A percentile compares a stretch with the other conserved stretches of the same genome.
phyloP scores from a whole-genome alignment of 2,329 filamentous ascomycete species.

The Ustulina deusta region DNA sequence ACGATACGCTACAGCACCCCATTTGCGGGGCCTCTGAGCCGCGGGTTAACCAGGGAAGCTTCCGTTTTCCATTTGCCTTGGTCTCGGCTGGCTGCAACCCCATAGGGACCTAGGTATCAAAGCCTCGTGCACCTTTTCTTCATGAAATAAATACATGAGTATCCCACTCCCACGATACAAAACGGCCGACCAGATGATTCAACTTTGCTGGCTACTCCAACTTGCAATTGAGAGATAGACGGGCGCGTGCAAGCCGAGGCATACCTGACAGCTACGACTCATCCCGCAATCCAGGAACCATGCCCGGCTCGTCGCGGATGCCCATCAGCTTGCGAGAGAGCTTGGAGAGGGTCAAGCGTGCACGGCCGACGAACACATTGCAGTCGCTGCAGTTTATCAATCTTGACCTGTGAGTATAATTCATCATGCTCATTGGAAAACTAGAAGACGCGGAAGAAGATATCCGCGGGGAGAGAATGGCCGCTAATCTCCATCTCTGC shows the following conservation, averaged over 20 bases:
- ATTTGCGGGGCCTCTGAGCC: constrained; percentile 17
- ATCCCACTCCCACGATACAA: background rate
- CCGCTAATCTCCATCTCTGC: constrained; percentile 22
- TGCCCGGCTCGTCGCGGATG: constrained; percentile 77
- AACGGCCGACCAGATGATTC: constrained; percentile 30
- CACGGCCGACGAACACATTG: constrained; percentile 66
- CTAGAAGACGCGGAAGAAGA: background rate
- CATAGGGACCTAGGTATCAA: constrained; percentile 8
- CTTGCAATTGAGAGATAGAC: constrained; percentile 25
- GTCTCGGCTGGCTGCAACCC: constrained; percentile 8
- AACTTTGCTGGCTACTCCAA: background rate
- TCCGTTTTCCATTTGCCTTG: constrained; percentile 12
- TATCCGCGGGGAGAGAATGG: constrained; percentile 2
- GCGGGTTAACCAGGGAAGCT: constrained; percentile 21
- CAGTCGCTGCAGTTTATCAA: constrained; percentile 71
- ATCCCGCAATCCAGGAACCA: constrained; percentile 47
- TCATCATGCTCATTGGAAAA: background rate
- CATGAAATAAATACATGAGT: background rate
- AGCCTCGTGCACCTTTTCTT: background rate
- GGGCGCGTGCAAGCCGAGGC: constrained; percentile 6
- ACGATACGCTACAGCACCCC: background rate
- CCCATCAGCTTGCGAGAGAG: constrained; percentile 77
- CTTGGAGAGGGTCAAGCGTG: constrained; percentile 70
- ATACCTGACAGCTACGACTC: background rate
- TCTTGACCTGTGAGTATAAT: constrained; percentile 72